These are phyloP conservation scores for Capsicum pubescens DNA, from an alignment of 257 asterid species.

Conservation along the genomic window DNA sequence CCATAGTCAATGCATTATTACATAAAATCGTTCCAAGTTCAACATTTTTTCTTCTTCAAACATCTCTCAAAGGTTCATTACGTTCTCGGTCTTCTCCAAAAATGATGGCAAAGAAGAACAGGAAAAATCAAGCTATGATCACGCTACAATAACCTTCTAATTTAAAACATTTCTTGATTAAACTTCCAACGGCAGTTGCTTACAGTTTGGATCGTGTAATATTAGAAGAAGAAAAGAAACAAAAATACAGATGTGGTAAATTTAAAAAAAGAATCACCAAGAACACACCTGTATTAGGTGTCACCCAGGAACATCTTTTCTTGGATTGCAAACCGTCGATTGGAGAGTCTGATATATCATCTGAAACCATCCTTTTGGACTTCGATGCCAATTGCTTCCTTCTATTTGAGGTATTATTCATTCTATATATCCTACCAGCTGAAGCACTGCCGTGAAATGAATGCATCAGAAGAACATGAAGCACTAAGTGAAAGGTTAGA, in stretches of 20 bases:
- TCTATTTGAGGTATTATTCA: conserved; percentile 46
- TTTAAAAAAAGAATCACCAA: conserved; percentile 27
- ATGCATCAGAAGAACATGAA: conserved; percentile 95
- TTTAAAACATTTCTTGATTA: background rate
- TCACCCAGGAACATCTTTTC: conserved; percentile 97
- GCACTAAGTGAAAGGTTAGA: conserved; percentile 68
- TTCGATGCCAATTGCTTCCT: conserved; percentile 50
- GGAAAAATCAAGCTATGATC: background rate
- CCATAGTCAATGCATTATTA: background rate
- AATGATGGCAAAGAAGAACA: no score
- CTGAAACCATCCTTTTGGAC: conserved; percentile 10
- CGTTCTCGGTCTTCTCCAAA: background rate
- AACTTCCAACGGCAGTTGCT: background rate
- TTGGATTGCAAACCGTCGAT: conserved; percentile 53
- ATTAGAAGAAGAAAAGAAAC: background rate
- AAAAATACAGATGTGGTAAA: conserved; percentile 33
- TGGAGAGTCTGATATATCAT: conserved; percentile 25
- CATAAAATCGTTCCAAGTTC: background rate
- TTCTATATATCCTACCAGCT: conserved; percentile 68
- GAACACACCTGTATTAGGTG: conserved; percentile 77
- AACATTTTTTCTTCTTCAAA: background rate
- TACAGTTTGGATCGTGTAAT: background rate
- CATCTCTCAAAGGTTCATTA: background rate
- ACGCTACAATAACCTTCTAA: background rate
- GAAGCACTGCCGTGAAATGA: conserved; percentile 88